A percentile compares a stretch with the other conserved stretches of the same genome.
phyloP scores from a whole-genome alignment of 163 green algal species.

The Scenedesmus sp. region DNA sequence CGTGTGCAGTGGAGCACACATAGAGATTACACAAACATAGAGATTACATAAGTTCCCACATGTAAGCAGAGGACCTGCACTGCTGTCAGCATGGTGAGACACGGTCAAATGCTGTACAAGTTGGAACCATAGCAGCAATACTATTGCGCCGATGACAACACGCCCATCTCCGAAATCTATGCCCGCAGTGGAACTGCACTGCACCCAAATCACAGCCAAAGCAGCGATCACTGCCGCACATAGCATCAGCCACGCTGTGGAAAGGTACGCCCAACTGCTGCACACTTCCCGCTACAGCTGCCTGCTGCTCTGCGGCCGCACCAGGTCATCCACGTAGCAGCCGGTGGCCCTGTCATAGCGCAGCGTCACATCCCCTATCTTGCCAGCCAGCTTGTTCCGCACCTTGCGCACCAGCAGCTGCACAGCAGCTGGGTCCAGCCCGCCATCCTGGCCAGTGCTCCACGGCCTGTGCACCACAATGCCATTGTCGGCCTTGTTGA shows the following conservation, averaged over 20 bases:
- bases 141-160: too few species aligned
- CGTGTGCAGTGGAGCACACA: too few species aligned
- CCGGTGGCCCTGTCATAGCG: slow-evolving; percentile 62
- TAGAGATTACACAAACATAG: too few species aligned
- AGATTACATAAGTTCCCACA: too few species aligned
- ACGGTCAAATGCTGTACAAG: too few species aligned
- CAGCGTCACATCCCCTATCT: slow-evolving; percentile 77
- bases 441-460: background rate
- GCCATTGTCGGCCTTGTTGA: slow-evolving; percentile 98
- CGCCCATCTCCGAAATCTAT: too few species aligned
- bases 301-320: background rate
- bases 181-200: too few species aligned
- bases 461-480: slow-evolving; percentile 91
- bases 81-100: too few species aligned
- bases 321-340: slow-evolving; percentile 39
- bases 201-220: too few species aligned
- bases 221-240: background rate
- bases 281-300: background rate
- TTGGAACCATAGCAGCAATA: too few species aligned
- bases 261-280: too few species aligned
- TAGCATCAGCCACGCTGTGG: background rate
- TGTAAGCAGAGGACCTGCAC: too few species aligned
- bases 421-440: slow-evolving; percentile 58
- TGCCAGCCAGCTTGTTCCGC: slow-evolving; percentile 92
- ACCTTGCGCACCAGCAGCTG: slow-evolving; percentile 90